A percentile compares a stretch with the other conserved stretches of the same genome.
Conservation (phyloP, 805 yeast species). For the Ogataea salicorniae region DNA sequence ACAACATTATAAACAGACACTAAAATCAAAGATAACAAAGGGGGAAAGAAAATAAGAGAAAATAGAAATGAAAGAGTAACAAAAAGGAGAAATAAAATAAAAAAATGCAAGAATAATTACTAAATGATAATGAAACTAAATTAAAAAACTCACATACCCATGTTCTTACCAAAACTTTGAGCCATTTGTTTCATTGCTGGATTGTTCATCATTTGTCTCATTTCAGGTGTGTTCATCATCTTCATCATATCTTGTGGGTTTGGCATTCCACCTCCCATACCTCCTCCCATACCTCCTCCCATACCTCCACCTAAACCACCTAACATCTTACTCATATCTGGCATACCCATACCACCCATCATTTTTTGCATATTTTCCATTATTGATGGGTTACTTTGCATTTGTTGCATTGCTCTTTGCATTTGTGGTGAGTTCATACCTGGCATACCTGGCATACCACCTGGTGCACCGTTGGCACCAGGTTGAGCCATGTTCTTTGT, state of each 20-base stretch:
- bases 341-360: constrained; percentile 72
- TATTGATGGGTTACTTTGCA: constrained; percentile 69
- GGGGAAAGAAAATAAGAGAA: too few species aligned
- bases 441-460: constrained; percentile 45
- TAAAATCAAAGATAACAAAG: background rate
- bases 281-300: constrained; percentile 33
- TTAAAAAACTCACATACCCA: constrained; percentile 18
- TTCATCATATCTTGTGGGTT: constrained; percentile 41
- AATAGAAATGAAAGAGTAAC: background rate
- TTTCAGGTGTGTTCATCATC: constrained; percentile 31
- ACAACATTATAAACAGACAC: too few species aligned
- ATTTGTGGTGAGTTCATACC: constrained; percentile 31
- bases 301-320: constrained; percentile 43
- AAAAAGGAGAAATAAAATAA: background rate
- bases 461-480: constrained; percentile 36
- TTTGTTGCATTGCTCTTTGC: constrained; percentile 48
- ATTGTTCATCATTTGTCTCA: constrained; percentile 57
- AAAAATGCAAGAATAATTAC: too few species aligned
- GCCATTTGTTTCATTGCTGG: constrained; percentile 75
- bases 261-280: constrained; percentile 43
- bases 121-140: too few species aligned
- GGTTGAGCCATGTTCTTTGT: constrained; percentile 46
- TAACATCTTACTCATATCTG: constrained; percentile 63
- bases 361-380: constrained; percentile 69
- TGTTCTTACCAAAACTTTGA: constrained; percentile 29